Base-by-base conservation (phyloP, 345 rosid genomes). In the Sisymbrium irio region DNA sequence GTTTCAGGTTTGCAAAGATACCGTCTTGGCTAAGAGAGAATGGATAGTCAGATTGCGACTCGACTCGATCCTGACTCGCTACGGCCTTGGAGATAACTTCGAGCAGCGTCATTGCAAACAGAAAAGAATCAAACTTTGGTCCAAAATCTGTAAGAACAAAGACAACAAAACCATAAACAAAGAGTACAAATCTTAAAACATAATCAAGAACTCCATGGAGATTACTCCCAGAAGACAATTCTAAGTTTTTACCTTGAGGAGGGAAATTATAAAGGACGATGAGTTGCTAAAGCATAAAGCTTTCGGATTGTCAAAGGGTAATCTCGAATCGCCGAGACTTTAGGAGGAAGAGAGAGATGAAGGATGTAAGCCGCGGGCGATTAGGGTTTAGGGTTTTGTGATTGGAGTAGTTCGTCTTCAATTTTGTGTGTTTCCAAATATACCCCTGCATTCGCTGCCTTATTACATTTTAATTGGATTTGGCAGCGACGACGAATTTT, bases 41-140 rank as follows among this genome's bases (percentile, higher is more conserved):
- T 0, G 93, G 96, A 65, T 81, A 83, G 25, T 85, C 92, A 3
- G 82, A 66, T 11, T 76, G 82, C 7, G 84, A 61, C 17, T 59
- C 69, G 35, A 39, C 36, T 13, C 57, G 62, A 25, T 82, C 82
- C 3, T 25, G 75, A 45, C 73, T 82, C 65, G 79, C 79, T 7
- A 78, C 59, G 1, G 92, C 86, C 68, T 85, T 85, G 3, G 87
- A 79, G 62, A 90, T 82, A 64, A 81, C 82, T 65, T 90, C 94
- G 65, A 91, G 85, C 80, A 89, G 78, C 22, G 86, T 84, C 95
- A 91, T 89, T 62, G 69, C 63, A 47, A 50, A 58, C 13, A 42
- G 47, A 30, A 67, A 74, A 53, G 9, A 18, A 28, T 40, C 17
- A 39, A 72, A 67, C 30, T 28, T 37, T n/a, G 62, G 59, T 46